A percentile compares a stretch with the other conserved stretches of the same genome.
Conservation (phyloP, 2,329 filamentous ascomycete genomes). For the Aphanoascus verrucosus region DNA sequence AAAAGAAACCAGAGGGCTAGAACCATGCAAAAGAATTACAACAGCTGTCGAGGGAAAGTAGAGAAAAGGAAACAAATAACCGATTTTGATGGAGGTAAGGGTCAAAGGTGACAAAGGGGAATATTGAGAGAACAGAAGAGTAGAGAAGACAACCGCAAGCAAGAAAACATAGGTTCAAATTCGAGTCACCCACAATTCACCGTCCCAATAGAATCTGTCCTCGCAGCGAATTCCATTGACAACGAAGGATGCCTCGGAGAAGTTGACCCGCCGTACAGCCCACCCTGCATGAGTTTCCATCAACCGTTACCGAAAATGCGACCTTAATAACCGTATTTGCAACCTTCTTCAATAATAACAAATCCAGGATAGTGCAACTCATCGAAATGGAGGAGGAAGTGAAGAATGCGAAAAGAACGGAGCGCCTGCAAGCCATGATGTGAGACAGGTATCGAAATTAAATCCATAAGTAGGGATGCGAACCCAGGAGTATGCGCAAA, state of each 20-base stretch:
- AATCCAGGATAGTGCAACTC: background rate
- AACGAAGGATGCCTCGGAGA: background rate
- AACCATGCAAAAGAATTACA: constrained; percentile 8
- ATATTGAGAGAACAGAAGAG: background rate
- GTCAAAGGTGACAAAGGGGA: background rate
- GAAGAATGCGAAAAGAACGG: background rate
- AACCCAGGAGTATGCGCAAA: background rate
- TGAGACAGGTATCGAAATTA: constrained; percentile 1
- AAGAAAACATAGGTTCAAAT: background rate
- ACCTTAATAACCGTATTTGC: background rate
- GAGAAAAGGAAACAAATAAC: background rate
- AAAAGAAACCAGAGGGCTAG: constrained; percentile 3
- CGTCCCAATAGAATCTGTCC: background rate
- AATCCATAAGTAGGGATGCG: background rate
- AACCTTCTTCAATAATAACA: background rate
- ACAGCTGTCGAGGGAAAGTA: background rate
- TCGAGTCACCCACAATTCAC: background rate
- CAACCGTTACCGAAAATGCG: constrained; percentile 7
- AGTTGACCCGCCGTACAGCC: background rate
- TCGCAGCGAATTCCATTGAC: background rate
- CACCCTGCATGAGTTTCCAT: background rate
- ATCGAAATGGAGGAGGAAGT: background rate
- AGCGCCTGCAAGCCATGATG: background rate
- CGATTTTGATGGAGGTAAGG: background rate
- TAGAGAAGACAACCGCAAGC: background rate